A percentile compares a stretch with the other conserved stretches of the same genome.
Conservation (phyloP, 1,284 basidiomycete species). For the Ustilago vetiveriae region DNA sequence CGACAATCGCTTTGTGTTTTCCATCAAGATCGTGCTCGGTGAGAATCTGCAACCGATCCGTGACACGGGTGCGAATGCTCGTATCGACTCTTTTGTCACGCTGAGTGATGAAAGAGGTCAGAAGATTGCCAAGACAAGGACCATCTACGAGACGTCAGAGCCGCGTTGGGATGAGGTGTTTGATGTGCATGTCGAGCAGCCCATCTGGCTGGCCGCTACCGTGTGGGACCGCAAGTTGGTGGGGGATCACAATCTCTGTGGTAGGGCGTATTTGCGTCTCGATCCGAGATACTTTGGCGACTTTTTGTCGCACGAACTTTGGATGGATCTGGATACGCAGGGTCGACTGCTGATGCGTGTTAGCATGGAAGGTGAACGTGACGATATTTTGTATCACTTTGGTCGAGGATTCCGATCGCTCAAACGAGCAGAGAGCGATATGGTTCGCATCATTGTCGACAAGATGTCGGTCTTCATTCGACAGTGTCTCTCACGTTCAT, state of each 20-base stretch:
- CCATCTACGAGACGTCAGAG: conserved; percentile 87
- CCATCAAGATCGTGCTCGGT: conserved; percentile 85
- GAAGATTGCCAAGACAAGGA: conserved; percentile 91
- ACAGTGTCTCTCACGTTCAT: conserved; percentile 82
- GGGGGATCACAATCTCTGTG: conserved; percentile 77
- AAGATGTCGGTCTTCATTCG: conserved; percentile 97
- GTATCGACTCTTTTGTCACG: conserved; percentile 88
- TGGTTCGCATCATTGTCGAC: conserved; percentile 96
- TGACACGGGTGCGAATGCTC: conserved; percentile 35
- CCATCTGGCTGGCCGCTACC: conserved; percentile 95
- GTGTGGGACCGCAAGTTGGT: conserved; percentile 88
- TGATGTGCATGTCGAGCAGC: conserved; percentile 81
- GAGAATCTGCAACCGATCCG: conserved; percentile 58
- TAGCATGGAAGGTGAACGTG: conserved; percentile 98
- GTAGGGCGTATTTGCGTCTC: conserved; percentile 88
- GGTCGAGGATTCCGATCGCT: conserved; percentile 92
- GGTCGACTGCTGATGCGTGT: conserved; percentile 87
- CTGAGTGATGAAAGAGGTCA: conserved; percentile 91
- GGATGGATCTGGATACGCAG: conserved; percentile 88
- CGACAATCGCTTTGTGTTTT: conserved; percentile 78
- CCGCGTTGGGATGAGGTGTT: conserved; percentile 98
- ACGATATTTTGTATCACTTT: conserved; percentile 97
- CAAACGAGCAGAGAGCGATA: conserved; percentile 92
- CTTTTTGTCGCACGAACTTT: conserved; percentile 87
- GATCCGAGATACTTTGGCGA: conserved; percentile 90